These are phyloP conservation scores for Sphaerulina populicola DNA, from an alignment of 2,329 filamentous ascomycete genomes.

Conservation along the genomic window DNA sequence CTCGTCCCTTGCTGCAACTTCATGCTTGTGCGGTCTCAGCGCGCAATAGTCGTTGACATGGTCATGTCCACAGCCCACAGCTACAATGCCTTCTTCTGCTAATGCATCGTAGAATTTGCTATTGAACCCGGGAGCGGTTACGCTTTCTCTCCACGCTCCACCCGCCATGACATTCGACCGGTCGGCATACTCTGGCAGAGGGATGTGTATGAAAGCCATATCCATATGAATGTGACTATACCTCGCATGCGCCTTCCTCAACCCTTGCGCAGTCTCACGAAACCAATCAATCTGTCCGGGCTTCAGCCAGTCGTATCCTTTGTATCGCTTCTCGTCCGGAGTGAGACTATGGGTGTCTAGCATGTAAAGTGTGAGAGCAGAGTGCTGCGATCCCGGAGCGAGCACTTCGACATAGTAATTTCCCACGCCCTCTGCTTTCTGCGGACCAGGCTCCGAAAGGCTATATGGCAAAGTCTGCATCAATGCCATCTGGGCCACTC, in stretches of 20 bases:
- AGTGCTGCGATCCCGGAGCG: slow-evolving; percentile 74
- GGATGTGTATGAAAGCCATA: slow-evolving; percentile 95
- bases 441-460: slow-evolving; percentile 72
- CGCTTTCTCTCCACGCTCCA: slow-evolving; percentile 70
- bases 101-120: slow-evolving; percentile 87
- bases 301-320: slow-evolving; percentile 98
- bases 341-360: slow-evolving; percentile 90
- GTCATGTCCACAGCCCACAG: slow-evolving; percentile 89
- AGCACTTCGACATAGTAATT: slow-evolving; percentile 93
- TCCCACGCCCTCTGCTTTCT: slow-evolving; percentile 77
- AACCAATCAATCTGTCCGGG: slow-evolving; percentile 94
- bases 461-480: slow-evolving; percentile 84
- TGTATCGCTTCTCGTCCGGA: slow-evolving; percentile 75
- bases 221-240: slow-evolving; percentile 93
- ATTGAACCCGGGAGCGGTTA: slow-evolving; percentile 83
- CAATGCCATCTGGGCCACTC: slow-evolving; percentile 72
- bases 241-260: slow-evolving; percentile 60
- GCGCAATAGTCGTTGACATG: slow-evolving; percentile 97
- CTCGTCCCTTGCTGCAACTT: slow-evolving; percentile 2
- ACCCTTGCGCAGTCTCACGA: slow-evolving; percentile 60
- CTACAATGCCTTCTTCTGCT: slow-evolving; percentile 72
- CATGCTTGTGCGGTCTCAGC: slow-evolving; percentile 39
- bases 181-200: slow-evolving; percentile 76
- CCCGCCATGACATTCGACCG: slow-evolving; percentile 47
- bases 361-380: slow-evolving; percentile 87